phyloP scores from a whole-genome alignment of 2,329 filamentous ascomycete species.

The Xylariaceae sp. region DNA sequence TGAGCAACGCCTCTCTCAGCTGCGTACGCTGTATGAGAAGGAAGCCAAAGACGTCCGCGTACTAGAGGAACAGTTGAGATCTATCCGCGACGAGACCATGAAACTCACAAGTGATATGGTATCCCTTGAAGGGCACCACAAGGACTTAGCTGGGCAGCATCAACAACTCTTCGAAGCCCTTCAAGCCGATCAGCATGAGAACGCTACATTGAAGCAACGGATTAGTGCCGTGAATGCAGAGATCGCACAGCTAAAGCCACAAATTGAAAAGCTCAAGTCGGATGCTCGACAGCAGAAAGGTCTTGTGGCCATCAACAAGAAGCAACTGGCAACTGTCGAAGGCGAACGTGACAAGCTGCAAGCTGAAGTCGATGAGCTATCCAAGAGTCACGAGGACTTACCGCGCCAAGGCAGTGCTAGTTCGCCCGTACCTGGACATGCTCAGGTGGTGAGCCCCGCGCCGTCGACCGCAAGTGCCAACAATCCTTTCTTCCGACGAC shows the following conservation, averaged over 20 bases:
- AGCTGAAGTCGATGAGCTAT: conserved; percentile 66
- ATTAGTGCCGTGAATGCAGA: conserved; percentile 80
- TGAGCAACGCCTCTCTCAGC: conserved; percentile 79
- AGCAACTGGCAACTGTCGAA: conserved; percentile 87
- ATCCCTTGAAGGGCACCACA: conserved; percentile 71
- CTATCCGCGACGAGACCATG: conserved; percentile 72
- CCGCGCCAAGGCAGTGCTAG: conserved; percentile 48
- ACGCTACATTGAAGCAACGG: conserved; percentile 75
- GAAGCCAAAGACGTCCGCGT: conserved; percentile 82
- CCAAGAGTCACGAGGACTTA: conserved; percentile 56
- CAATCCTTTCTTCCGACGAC: conserved; percentile 88
- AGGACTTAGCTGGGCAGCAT: conserved; percentile 79
- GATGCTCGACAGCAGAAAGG: conserved; percentile 95
- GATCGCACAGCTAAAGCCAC: conserved; percentile 76
- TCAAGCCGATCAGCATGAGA: conserved; percentile 85
- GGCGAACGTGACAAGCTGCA: conserved; percentile 83
- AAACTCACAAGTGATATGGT: conserved; percentile 81
- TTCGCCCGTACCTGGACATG: conserved; percentile 42
- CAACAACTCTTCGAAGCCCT: conserved; percentile 68
- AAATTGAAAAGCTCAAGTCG: conserved; percentile 87
- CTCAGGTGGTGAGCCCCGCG: conserved; percentile 63
- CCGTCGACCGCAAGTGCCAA: conserved; percentile 67
- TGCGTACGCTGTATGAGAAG: conserved; percentile 85
- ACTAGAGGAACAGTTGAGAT: conserved; percentile 75
- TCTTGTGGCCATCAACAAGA: conserved; percentile 96